phyloP scores from a whole-genome alignment of 2,329 filamentous ascomycete genomes.

The Colletotrichum sublineola region DNA sequence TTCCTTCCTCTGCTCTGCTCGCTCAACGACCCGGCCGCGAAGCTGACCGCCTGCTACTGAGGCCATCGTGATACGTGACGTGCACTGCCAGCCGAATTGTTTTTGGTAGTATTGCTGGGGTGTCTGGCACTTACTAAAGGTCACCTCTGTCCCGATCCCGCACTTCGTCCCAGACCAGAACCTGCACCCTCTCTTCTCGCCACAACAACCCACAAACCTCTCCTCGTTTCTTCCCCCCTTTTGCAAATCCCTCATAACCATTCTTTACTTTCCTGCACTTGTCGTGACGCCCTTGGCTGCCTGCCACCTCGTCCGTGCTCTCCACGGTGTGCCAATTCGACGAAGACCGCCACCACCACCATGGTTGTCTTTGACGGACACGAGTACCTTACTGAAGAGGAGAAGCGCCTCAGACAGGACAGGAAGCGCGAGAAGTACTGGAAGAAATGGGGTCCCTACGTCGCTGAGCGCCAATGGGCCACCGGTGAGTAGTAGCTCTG shows the following conservation, averaged over 20 bases:
- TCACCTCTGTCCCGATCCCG: conserved; percentile 28
- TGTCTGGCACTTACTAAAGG: conserved; percentile 41
- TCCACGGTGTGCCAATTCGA: conserved; percentile 21
- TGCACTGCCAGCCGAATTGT: conserved; percentile 35
- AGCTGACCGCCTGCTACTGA: conserved; percentile 29
- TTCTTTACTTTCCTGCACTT: conserved; percentile 22
- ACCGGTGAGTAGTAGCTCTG: conserved; percentile 72
- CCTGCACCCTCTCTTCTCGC: conserved; percentile 21
- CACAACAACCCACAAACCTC: conserved; percentile 38
- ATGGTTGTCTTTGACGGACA: conserved; percentile 95
- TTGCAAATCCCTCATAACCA: conserved; percentile 26
- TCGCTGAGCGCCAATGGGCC: conserved; percentile 95
- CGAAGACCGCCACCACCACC: conserved; percentile 1
- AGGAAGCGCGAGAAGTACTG: conserved; percentile 88
- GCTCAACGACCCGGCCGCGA: conserved; percentile 3
- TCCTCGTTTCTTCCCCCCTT: neutral
- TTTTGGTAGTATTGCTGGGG: conserved; percentile 37
- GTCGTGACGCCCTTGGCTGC: conserved; percentile 21
- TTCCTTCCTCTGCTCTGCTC: conserved; percentile 2
- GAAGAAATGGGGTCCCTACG: conserved; percentile 98
- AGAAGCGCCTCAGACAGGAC: conserved; percentile 90
- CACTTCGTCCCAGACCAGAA: conserved; percentile 22
- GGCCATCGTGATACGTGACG: conserved; percentile 41
- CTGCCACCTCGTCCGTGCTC: conserved; percentile 11
- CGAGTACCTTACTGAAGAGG: conserved; percentile 90